Evolutionary conservation across 352 stramenopile species (phyloP).

Genomic region (Phytophthora vignae): DNA sequence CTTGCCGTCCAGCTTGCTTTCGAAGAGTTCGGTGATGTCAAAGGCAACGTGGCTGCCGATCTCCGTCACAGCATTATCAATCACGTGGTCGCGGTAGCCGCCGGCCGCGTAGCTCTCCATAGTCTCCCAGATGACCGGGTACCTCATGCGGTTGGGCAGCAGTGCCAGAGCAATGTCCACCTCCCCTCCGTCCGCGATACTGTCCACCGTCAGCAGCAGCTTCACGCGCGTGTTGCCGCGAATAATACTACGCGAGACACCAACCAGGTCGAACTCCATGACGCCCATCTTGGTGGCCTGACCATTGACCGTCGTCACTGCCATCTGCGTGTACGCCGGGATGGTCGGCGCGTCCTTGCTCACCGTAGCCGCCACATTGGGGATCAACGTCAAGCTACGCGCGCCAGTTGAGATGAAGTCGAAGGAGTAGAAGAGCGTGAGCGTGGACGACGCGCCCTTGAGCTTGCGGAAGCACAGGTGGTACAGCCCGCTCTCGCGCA

Average conservation of each 20-base stretch:
- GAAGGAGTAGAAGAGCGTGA: conserved; percentile 84
- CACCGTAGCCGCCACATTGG: conserved; percentile 70
- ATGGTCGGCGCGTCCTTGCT: conserved; percentile 51
- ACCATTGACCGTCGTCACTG: conserved; percentile 53
- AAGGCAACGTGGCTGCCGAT: conserved; percentile 76
- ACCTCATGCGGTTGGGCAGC: conserved; percentile 52
- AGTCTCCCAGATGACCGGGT: conserved; percentile 75
- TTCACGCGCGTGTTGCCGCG: conserved; percentile 73
- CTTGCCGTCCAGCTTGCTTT: conserved; percentile 50
- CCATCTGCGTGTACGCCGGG: conserved; percentile 67
- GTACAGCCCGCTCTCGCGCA: conserved; percentile 84
- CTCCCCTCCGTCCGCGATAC: conserved; percentile 45
- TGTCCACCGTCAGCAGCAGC: conserved; percentile 76
- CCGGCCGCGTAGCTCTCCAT: conserved; percentile 45
- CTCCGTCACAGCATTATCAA: conserved; percentile 60
- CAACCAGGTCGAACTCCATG: conserved; percentile 72
- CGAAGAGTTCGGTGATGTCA: conserved; percentile 85
- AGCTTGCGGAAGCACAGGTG: conserved; percentile 81
- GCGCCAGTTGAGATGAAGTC: conserved; percentile 77
- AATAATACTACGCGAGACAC: conserved; percentile 73
- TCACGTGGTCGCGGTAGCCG: conserved; percentile 55
- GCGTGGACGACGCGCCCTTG: conserved; percentile 56
- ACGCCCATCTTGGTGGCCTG: conserved; percentile 64
- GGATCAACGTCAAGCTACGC: conserved; percentile 61
- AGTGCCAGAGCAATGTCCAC: conserved; percentile 63